Conservation (phyloP, 805 yeast species). For the Candida schatavii region DNA sequence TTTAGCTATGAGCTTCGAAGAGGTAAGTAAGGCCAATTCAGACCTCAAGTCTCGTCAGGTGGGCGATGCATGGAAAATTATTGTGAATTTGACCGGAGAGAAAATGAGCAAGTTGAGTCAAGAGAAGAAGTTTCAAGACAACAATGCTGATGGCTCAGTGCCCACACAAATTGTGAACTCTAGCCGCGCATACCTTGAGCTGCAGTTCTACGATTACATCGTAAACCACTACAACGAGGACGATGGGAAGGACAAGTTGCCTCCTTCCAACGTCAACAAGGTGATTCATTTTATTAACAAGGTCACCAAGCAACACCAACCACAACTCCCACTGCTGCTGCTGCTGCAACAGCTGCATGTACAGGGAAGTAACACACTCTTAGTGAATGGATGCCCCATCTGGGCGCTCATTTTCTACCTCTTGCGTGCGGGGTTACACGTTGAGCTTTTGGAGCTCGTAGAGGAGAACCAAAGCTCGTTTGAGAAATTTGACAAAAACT, state of each 20-base stretch:
- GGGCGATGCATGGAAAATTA: constrained; percentile 69
- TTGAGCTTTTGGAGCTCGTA: constrained; percentile 75
- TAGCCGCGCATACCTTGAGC: constrained; percentile 62
- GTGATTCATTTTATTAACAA: constrained; percentile 55
- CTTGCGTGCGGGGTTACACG: constrained; percentile 75
- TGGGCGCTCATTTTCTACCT: constrained; percentile 91
- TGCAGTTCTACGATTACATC: constrained; percentile 73
- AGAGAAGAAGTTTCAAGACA: constrained; percentile 33
- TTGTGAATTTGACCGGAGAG: constrained; percentile 47
- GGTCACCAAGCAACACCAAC: constrained; percentile 28
- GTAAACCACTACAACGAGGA: constrained; percentile 67
- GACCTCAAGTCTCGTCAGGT: constrained; percentile 70
- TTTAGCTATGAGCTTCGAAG: constrained; percentile 57
- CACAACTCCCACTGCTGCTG: no score
- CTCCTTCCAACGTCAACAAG: constrained; percentile 66
- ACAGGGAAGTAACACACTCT: constrained; percentile 28
- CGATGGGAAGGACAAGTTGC: constrained; percentile 36
- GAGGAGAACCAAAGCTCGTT: constrained; percentile 64
- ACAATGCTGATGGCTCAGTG: constrained; percentile 2
- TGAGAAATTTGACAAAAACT: constrained; percentile 80
- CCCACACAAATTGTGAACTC: constrained; percentile 41
- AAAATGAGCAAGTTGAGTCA: constrained; percentile 30
- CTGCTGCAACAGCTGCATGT: constrained; percentile 17
- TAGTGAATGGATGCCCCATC: constrained; percentile 80
- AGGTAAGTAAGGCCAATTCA: constrained; percentile 52